Percentiles rank a stretch among this genome's conserved stretches.
These are phyloP conservation scores for Starmerella vaccinii DNA, from an alignment of 805 yeast species.

Conservation along the genomic window DNA sequence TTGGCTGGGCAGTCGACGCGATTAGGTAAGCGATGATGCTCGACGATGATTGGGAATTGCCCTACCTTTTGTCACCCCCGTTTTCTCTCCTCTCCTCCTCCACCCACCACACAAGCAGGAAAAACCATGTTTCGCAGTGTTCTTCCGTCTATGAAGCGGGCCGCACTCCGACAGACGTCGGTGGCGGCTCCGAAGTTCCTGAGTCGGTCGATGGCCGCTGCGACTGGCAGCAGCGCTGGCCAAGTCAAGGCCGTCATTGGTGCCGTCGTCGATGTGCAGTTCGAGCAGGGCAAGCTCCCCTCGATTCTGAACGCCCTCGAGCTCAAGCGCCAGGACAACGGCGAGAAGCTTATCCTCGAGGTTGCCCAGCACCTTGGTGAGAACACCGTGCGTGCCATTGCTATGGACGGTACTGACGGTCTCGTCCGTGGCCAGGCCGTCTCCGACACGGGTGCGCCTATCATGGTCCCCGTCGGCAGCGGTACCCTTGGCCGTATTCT, in stretches of 20 bases:
- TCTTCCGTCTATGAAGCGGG: conserved; percentile 28
- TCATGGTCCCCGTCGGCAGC: conserved; percentile 98
- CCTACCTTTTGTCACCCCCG: conserved; percentile 14
- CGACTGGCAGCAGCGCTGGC: conserved; percentile 21
- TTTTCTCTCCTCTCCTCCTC: conserved; percentile 8
- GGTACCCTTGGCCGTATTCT: conserved; percentile 98
- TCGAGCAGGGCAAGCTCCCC: conserved; percentile 94
- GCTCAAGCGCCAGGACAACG: conserved; percentile 53
- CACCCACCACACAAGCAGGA: conserved; percentile 12
- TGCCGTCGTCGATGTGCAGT: conserved; percentile 61
- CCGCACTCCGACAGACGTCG: conserved; percentile 24
- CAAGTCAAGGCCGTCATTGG: conserved; percentile 27
- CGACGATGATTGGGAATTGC: conserved; percentile 19
- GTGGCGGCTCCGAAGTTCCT: conserved; percentile 20
- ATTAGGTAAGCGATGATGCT: conserved; percentile 4
- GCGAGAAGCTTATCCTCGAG: conserved; percentile 78
- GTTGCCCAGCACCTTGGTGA: conserved; percentile 99
- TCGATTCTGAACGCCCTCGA: conserved; percentile 95
- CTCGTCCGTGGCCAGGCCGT: conserved; percentile 93
- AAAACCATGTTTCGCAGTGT: conserved; percentile 27
- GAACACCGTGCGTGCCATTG: conserved; percentile 99
- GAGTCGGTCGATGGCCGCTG: conserved; percentile 25
- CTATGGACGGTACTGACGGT: conserved; percentile 99
- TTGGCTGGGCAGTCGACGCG: background rate
- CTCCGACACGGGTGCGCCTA: conserved; percentile 94